Base-by-base conservation (phyloP, 176 grass and related monocot genomes). In the bread wheat (Triticum aestivum) region DNA sequence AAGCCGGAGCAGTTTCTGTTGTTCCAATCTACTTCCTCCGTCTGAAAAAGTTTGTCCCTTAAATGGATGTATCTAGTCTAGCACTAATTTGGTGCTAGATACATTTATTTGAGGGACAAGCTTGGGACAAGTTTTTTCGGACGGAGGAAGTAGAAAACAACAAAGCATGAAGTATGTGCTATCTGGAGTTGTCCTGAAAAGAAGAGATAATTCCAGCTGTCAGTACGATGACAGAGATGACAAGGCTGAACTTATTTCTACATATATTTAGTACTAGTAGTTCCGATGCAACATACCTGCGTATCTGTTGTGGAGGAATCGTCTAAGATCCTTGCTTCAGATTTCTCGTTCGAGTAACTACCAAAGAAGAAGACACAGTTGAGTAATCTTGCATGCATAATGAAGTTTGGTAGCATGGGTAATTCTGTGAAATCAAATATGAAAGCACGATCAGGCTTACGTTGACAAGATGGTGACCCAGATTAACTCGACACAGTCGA, bases 401-500 rank as follows among this genome's bases (percentile, higher is more conserved):
- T 14, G 42, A 54, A 38, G 17, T 32, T 33, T 42, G n/a, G 20
- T 42, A 72, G 38, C 17, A 4, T 4, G 51, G 61, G 2, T 67
- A 61, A 37, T 65, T 74, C 5, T 72, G 3, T 51, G 35, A 68
- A 68, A 77, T 17, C 39, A 23, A 39, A 72, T 82, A 86, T 20
- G 63, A 73, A 14, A 87, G 21, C 10, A 69, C 9, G 71, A 56
- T 37, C 29, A 63, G 44, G 42, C 89, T 89, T 89, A 98, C 96
- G 93, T 98, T 21, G 93, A 98, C 37, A 98, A 44, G 84, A 98
- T 98, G 6, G 93, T 96, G 80, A 98, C 96, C 96, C 96, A 98
- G 29, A 98, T 56, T 64, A 98, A 63, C 82, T 98, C 96, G 64
- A 98, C 91, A 75, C 93, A 96, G 70, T 98, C 93, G 4, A 98